Base-by-base conservation (phyloP, 148 eudicot species). In the Arctostaphylos glauca region DNA sequence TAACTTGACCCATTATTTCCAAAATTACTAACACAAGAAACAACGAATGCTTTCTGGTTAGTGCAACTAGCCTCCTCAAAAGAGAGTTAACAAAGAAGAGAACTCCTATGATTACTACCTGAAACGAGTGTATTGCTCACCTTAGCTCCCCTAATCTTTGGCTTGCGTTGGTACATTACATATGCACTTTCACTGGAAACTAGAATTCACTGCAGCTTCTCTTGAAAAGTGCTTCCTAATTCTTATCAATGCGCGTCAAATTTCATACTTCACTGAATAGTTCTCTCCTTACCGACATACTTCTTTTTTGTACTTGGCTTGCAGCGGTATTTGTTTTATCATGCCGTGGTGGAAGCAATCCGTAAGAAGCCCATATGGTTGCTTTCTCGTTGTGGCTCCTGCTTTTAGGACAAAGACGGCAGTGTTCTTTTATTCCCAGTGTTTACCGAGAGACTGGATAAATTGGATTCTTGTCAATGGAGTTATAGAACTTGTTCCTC, bases 331-430 rank as follows among this genome's bases (percentile, higher is more conserved):
- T 1, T 31, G 23, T 78, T 78, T 21, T 21, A 43, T 38, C 25
- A 15, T 79, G 81, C 71, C 5, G 41, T 7, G 72, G 81, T 47
- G 54, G 43, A 79, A 59, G 43, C 72, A 60, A 60, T 79, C 9
- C 53, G 16, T 38, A 47, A 79, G 41, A 46, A 62, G 44, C 23
- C 46, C 58, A 16, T 15, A 58, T 79, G 68, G 31, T 78, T 58
- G 80, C 64, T 58, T 58, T 25, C 79, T 76, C 79, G 13, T 76
- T 23, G 59, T 76, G 79, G 79, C 79, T 52, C 15, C 79, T 25
- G 60, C 64, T 54, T 8, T 44, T 43, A 78, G 31, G 67, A 78
- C 31, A 41, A 19, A 78, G 4, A 19, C 12, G 23, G 55, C 72
- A 50, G 15, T 76, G 54, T 25, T 19, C 62, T 76, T n/a, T 15